Evolutionary conservation across 2,329 filamentous ascomycete genomes (phyloP), one percentile per base, ranked within the genome.

Genomic region (Cercospora berteroae): DNA sequence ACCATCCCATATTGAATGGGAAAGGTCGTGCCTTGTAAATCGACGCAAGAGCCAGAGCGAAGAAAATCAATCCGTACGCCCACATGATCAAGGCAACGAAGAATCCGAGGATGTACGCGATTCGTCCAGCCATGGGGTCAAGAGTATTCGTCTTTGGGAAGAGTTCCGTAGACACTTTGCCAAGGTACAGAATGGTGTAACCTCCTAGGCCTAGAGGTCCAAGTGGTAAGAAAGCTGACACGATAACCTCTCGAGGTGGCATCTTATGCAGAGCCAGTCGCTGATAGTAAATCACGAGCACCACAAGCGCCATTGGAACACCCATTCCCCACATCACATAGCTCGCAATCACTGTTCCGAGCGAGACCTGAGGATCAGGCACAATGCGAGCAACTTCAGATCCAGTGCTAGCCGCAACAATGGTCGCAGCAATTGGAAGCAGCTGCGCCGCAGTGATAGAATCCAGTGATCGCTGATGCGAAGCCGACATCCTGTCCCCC

Each of bases 291-390:
- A 92, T 84, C 10, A 86, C 87, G 27, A 91, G 79, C 20, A 90
- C 84, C 50, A 84, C 83, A 77, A 88, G 84, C 1, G 88, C 86
- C 60, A 92, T 78, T 0, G 85, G 86, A 2, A 83, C 83, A 4
- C 88, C 87, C 66, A 87, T 86, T 0, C 89, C 89, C 88, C 88
- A 91, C 70, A 92, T 84, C 16, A 91, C 80, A 74, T 91, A 92
- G 3, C 84, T 88, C 16, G 82, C 81, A n/a, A 90, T 79, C 23
- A 92, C 73, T 0, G 89, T 92, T 42, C 83, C 84, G 20, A 90
- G 76, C 4, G 87, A 87, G 70, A 88, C 83, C 13, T 82, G 76
- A 1, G 78, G 78, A 70, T 88, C 16, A 1, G 84, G 83, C 0
- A 92, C 81, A 7, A 85, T 81, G 18, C 83, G 82, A 7, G 89